A percentile compares a stretch with the other conserved stretches of the same genome.
Evolutionary conservation across 257 asterid species (phyloP).

Genomic region (Solanum clarkiae): DNA sequence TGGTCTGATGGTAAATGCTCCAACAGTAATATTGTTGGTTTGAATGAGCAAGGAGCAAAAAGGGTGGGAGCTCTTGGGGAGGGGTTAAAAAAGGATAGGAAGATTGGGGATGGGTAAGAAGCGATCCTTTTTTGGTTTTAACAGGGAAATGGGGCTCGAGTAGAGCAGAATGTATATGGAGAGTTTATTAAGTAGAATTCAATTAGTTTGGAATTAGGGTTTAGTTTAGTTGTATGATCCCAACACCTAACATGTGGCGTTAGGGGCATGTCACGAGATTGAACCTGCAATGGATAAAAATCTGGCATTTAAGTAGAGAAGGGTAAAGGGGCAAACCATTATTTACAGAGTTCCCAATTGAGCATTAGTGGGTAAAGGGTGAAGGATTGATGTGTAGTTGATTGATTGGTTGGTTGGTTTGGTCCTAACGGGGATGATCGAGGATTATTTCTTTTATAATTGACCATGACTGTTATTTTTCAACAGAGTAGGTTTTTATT

Average conservation of each 20-base stretch:
- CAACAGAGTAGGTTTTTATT: background rate
- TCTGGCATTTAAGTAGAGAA: background rate
- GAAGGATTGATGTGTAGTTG: background rate
- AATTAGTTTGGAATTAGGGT: background rate
- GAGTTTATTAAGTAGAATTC: background rate
- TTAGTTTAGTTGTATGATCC: background rate
- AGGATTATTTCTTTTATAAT: background rate
- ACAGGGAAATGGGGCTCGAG: background rate
- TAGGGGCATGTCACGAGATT: background rate
- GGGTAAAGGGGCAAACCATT: background rate
- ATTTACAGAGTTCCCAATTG: background rate
- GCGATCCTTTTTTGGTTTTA: background rate
- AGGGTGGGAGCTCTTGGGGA: background rate
- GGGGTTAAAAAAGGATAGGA: background rate
- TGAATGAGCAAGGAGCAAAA: background rate
- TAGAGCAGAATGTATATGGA: background rate
- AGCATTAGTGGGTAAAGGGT: background rate
- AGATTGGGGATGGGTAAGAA: background rate
- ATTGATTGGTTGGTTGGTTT: background rate
- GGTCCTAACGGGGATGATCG: background rate
- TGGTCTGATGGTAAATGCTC: background rate
- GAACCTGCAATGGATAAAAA: background rate
- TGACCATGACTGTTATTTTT: background rate
- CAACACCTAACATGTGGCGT: background rate
- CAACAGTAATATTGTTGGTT: background rate